These are phyloP conservation scores for Bruguiera sexangula DNA, from an alignment of 345 rosid genomes.

Conservation along the genomic window DNA sequence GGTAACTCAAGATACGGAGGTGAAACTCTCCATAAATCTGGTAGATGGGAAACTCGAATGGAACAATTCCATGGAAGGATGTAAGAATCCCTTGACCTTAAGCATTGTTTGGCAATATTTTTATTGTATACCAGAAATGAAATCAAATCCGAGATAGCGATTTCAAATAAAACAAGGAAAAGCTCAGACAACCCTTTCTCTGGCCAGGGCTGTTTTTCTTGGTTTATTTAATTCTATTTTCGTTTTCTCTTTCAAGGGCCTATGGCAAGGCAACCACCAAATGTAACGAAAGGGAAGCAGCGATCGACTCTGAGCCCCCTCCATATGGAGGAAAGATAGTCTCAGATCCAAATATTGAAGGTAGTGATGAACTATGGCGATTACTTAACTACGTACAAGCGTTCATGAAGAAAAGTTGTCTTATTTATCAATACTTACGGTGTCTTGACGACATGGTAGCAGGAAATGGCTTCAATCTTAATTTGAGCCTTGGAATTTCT, in stretches of 20 bases:
- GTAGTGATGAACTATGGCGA: constrained; percentile 27
- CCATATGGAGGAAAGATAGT: constrained; percentile 50
- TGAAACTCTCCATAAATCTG: constrained; percentile 16
- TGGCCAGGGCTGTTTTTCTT: constrained; percentile 51
- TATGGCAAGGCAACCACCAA: constrained; percentile 83
- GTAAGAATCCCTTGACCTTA: constrained; percentile 2
- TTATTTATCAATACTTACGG: background rate
- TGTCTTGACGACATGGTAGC: constrained; percentile 6
- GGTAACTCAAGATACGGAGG: constrained; percentile 22
- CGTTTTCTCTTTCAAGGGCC: constrained; percentile 62
- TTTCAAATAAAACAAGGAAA: background rate
- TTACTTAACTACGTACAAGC: background rate
- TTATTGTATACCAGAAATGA: background rate
- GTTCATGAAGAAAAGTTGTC: too few relatives aligned
- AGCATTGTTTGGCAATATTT: background rate
- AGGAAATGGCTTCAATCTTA: constrained; percentile 53
- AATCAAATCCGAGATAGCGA: background rate
- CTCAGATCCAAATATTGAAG: constrained; percentile 42
- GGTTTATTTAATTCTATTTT: constrained; percentile 31
- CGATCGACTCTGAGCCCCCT: constrained; percentile 36
- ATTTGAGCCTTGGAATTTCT: constrained; percentile 29
- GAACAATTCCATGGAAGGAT: constrained; percentile 24
- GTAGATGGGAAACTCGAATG: constrained; percentile 24
- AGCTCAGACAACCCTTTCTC: constrained; percentile 8
- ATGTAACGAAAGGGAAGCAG: constrained; percentile 28